These are phyloP conservation scores for Viola odorata DNA, from an alignment of 345 rosid species.

Conservation along the genomic window DNA sequence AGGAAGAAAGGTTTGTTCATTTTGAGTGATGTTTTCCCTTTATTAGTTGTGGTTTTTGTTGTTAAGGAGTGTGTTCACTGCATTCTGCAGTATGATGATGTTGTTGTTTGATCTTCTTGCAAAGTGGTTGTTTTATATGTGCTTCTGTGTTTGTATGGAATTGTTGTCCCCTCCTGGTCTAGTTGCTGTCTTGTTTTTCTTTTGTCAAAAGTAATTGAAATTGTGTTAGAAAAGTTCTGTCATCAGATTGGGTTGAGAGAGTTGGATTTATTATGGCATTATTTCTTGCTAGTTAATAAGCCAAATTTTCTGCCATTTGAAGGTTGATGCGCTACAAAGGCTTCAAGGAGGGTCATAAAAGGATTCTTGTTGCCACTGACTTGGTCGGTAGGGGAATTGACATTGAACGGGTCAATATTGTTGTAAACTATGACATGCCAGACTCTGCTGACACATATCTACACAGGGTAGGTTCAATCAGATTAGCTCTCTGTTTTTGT, in stretches of 20 bases:
- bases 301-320: slow-evolving; percentile 4
- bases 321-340: slow-evolving; percentile 97
- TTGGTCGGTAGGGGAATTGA: slow-evolving; percentile 97
- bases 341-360: slow-evolving; percentile 96
- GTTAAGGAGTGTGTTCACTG: background rate
- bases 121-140: too few species aligned
- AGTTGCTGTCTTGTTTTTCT: too few species aligned
- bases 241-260: too few species aligned
- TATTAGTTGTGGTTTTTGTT: background rate
- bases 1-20: slow-evolving; percentile 76
- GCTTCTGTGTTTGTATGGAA: too few species aligned
- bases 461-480: slow-evolving; percentile 59
- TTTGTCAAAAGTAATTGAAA: too few species aligned
- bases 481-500: too few species aligned
- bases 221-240: too few species aligned
- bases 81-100: too few species aligned
- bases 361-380: slow-evolving; percentile 95
- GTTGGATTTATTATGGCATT: too few species aligned
- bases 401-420: slow-evolving; percentile 96
- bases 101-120: background rate
- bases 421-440: slow-evolving; percentile 98
- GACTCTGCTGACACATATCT: slow-evolving; percentile 98
- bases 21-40: background rate
- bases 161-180: too few species aligned
- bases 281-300: background rate